Evolutionary conservation across 306 rosid species (phyloP).

Genomic region (Cajanus cajan): DNA sequence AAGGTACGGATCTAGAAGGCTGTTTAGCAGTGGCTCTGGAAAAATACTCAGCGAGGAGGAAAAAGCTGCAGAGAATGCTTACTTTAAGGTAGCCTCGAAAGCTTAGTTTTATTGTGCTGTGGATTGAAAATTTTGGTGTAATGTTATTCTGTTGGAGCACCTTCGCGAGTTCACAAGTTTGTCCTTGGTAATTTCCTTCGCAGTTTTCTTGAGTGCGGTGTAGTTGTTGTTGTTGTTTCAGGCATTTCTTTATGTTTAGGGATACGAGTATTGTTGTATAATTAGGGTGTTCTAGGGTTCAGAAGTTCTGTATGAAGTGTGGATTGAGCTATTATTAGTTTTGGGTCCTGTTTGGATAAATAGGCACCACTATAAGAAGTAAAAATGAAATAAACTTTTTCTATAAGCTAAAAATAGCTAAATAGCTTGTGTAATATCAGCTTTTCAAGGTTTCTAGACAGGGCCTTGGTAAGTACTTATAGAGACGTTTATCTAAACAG

Average conservation of each 20-base stretch:
- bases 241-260: not conserved
- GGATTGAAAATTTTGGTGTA: not conserved
- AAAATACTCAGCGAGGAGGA: conserved; percentile 86
- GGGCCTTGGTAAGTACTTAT: too few species aligned
- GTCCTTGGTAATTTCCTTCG: not conserved
- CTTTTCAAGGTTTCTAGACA: too few species aligned
- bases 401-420: too few species aligned
- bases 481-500: too few species aligned
- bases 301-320: not conserved
- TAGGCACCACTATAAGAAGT: too few species aligned
- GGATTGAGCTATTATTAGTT: not conserved
- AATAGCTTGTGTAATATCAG: too few species aligned
- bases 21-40: conserved; percentile 75
- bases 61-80: conserved; percentile 73
- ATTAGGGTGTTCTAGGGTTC: not conserved
- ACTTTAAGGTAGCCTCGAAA: conserved; percentile 57
- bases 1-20: conserved; percentile 61
- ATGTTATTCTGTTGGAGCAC: not conserved
- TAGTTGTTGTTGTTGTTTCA: not conserved
- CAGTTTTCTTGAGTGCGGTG: not conserved
- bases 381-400: too few species aligned
- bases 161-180: not conserved
- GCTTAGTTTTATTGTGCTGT: not conserved
- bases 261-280: not conserved
- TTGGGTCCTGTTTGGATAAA: too few species aligned